Evolutionary conservation across 2,329 filamentous ascomycete genomes (phyloP), one percentile per base, ranked within the genome.

Genomic region (Waltergamsia citrina): DNA sequence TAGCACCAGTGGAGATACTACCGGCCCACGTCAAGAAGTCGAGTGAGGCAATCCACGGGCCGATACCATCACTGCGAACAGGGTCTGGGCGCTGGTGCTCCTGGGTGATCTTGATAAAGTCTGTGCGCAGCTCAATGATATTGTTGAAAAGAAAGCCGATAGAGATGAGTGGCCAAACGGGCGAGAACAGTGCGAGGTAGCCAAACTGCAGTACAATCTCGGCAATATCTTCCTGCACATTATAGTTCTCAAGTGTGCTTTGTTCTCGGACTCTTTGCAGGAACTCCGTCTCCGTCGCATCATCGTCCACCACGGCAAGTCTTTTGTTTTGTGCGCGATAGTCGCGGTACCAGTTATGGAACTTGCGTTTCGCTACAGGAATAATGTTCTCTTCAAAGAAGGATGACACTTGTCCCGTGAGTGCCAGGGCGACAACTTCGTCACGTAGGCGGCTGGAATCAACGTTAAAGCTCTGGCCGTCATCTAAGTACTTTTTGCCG

Each of bases 171-270:
- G 83, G 81, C 82, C 82, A 87, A 20, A 85, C 77, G 1, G 82
- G 77, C 1, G 76, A 80, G 53, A 86, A 87, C 5, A 86, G 61
- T 0, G 77, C 71, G 0, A 87, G 65, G 49, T 86, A 85, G 5
- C 82, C 82, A 43, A 85, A 86, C 47, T 81, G 77, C 3, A 84
- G 66, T 20, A 78, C 75, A 63, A 85, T 81, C 54, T 86, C 82
- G 8, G 81, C 68, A 28, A 85, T 73, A 46, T 87, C 82, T 8
- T 74, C 67, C 11, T 81, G 78, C 1, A 86, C 81, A 43, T 86
- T 77, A 62, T 86, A 87, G 11, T 71, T 61, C 8, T 73, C 72
- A 0, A 85, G 67, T 15, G 75, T 74, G 0, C 80, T 74, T 51
- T 87, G 79, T 39, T 74, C 67, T 32, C 82, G 76, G 3, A 81